Evolutionary conservation across 441 rosid species (phyloP), one percentile per base, ranked within the genome.

Genomic region (Cnidoscolus chayamansa): DNA sequence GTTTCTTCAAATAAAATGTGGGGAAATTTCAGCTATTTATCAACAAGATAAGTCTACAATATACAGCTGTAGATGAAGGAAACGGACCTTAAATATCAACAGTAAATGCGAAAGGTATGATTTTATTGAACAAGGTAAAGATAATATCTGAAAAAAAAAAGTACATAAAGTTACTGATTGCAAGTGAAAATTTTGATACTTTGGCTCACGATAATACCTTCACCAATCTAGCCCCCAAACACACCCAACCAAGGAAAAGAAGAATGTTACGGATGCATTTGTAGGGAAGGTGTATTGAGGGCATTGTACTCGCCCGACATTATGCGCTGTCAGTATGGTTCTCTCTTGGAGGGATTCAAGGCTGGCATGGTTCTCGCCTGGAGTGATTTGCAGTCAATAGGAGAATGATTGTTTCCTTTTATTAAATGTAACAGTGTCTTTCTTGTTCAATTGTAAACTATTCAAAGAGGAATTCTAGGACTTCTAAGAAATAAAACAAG

Each of bases 161-260:
- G 17, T 6, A 30, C 8, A 68, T 0, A 40, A 45, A 60, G 51
- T 47, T 69, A 64, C 55, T 72, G 25, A 8, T 71, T 17, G 50
- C 53, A 8, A 68, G 67, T 35, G 61, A 51, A 40, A 35, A 25
- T 25, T 74, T 47, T 60, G 40, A 66, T 72, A 48, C 67, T 32
- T 71, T 51, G 30, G 15, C 35, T 54, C 67, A 40, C 6, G 57
- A 49, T 2, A 10, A 47, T 35, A 70, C 47, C 62, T 72, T 61
- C 61, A 47, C 17, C 25, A 67, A 74, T 20, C 68, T 50, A 54
- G 5, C 15, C 40, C 43, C 58, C n/a, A 15, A 65, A 2, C 25
- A 2, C 17, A 31, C 12, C 54, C 51, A 53, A 16, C 25, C 61
- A 32, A 40, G 2, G 10, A 30, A 50, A 56, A 30, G n/a, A 16